Evolutionary conservation across 768 basidiomycete species (phyloP).

Genomic region (Phylloporus scabripes): DNA sequence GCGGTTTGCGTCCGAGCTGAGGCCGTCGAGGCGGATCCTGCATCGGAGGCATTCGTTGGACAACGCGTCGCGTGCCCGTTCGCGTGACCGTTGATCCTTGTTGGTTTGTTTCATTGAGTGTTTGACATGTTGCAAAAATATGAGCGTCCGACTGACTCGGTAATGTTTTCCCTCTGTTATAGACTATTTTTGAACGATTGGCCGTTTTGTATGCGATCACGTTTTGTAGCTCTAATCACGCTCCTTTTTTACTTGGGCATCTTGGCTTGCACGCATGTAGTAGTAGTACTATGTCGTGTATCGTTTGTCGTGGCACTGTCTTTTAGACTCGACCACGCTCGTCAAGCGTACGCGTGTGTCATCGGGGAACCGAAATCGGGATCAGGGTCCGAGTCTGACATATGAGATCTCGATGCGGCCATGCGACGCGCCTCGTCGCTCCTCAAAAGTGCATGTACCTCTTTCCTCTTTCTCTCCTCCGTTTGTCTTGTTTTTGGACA

Average conservation of each 20-base stretch:
- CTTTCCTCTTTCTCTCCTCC: too few relatives aligned
- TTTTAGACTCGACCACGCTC: not conserved
- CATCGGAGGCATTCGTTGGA: conserved; percentile 50
- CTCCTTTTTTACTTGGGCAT: not conserved
- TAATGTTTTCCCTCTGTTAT: conserved; percentile 9
- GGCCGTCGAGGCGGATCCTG: conserved; percentile 35
- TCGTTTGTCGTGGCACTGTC: not conserved
- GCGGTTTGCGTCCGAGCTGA: conserved; percentile 44
- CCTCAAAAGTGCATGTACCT: too few relatives aligned
- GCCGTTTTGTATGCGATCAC: not conserved
- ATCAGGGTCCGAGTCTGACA: not conserved
- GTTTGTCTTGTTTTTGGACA: too few relatives aligned
- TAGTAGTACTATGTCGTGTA: not conserved
- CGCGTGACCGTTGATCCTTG: conserved; percentile 19
- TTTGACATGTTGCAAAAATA: conserved; percentile 1
- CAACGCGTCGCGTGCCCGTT: conserved; percentile 16
- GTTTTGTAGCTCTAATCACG: not conserved
- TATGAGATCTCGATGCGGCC: not conserved
- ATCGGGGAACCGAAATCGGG: not conserved
- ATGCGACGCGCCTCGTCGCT: too few relatives aligned
- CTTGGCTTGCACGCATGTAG: not conserved
- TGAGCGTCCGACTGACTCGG: not conserved
- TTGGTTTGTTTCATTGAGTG: not conserved
- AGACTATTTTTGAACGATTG: conserved; percentile 18
- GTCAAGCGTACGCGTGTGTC: not conserved